phyloP scores from a whole-genome alignment of 1,284 basidiomycete genomes.

The Leucoagaricus sp. region DNA sequence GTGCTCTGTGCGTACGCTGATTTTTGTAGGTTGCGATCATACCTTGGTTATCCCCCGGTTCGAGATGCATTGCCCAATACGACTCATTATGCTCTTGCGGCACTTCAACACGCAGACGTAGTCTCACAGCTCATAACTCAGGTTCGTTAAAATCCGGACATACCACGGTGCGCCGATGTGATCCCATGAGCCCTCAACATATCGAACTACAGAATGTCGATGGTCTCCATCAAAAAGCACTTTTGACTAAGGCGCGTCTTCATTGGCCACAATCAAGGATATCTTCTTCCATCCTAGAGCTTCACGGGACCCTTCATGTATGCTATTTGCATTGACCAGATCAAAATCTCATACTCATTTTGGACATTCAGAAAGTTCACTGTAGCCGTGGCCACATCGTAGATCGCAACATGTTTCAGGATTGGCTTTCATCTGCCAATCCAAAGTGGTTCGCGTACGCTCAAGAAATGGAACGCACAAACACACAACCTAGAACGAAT shows the following conservation, averaged over 20 bases:
- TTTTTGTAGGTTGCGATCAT: slow-evolving; percentile 69
- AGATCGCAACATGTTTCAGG: slow-evolving; percentile 74
- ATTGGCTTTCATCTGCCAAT: slow-evolving; percentile 70
- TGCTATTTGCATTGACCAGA: slow-evolving; percentile 14
- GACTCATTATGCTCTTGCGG: slow-evolving; percentile 84
- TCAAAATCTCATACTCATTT: slow-evolving; percentile 10
- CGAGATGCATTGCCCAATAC: slow-evolving; percentile 81
- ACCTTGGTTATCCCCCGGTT: slow-evolving; percentile 81
- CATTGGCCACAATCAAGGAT: slow-evolving; percentile 41
- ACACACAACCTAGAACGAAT: slow-evolving; percentile 74
- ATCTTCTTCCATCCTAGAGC: slow-evolving; percentile 60
- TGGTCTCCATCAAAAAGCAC: slow-evolving; percentile 82
- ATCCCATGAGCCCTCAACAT: background rate
- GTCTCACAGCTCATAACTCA: slow-evolving; percentile 81
- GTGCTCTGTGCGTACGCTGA: background rate
- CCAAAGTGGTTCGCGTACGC: slow-evolving; percentile 78
- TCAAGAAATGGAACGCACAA: slow-evolving; percentile 65
- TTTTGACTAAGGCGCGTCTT: slow-evolving; percentile 37
- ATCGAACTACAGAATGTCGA: slow-evolving; percentile 70
- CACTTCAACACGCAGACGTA: slow-evolving; percentile 71
- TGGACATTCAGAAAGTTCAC: slow-evolving; percentile 58
- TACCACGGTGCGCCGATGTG: background rate
- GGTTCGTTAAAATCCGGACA: slow-evolving; percentile 24
- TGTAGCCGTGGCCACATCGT: slow-evolving; percentile 73
- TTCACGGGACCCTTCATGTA: slow-evolving; percentile 90